Conservation (phyloP, 2,329 filamentous ascomycete species). For the Aureobasidium mangrovei region DNA sequence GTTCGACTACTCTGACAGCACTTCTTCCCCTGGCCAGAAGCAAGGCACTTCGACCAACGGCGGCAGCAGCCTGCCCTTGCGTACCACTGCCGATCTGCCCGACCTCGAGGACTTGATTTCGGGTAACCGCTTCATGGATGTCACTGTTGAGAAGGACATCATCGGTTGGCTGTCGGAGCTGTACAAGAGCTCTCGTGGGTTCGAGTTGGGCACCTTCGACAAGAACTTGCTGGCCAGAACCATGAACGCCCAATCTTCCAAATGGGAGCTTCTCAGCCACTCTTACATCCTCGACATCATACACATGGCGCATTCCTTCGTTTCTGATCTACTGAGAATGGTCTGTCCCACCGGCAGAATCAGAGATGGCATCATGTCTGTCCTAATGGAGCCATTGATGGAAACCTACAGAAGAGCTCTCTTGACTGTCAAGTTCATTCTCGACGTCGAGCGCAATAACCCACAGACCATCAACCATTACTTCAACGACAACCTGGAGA, state of each 20-base stretch:
- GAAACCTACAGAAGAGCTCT: constrained; percentile 41
- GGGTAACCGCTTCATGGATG: not conserved
- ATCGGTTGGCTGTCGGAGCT: constrained; percentile 36
- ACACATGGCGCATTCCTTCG: constrained; percentile 45
- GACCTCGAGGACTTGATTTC: constrained; percentile 10
- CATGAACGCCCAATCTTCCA: constrained; percentile 47
- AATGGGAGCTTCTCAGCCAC: constrained; percentile 43
- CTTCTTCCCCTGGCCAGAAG: not conserved
- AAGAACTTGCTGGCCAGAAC: constrained; percentile 33
- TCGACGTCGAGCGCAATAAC: constrained; percentile 42
- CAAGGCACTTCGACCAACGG: not conserved
- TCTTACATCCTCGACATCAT: constrained; percentile 46
- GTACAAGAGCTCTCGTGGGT: constrained; percentile 41
- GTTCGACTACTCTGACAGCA: not conserved
- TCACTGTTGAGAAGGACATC: constrained; percentile 27
- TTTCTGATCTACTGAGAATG: constrained; percentile 33
- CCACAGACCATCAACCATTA: constrained; percentile 46
- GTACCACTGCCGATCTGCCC: not conserved
- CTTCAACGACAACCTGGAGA: constrained; percentile 41
- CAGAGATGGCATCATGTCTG: constrained; percentile 33
- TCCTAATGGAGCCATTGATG: constrained; percentile 39
- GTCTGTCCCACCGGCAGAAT: constrained; percentile 40
- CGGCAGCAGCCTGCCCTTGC: not conserved
- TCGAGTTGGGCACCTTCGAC: constrained; percentile 45
- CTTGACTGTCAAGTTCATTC: constrained; percentile 42